Evolutionary conservation across 805 yeast genomes (phyloP).

Genomic region (Teunomyces stri): DNA sequence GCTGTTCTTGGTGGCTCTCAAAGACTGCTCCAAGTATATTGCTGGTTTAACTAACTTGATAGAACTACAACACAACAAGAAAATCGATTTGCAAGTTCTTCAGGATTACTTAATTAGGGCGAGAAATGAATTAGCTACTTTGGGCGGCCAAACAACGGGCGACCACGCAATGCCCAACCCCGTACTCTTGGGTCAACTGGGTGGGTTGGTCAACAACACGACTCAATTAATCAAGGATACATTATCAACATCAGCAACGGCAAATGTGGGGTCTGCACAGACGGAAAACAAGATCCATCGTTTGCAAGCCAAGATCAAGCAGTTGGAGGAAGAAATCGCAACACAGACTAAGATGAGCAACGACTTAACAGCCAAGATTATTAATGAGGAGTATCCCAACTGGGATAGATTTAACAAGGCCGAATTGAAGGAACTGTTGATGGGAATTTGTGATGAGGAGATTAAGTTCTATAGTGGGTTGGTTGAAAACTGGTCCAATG

Average conservation of each 20-base stretch:
- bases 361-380: constrained; percentile 44
- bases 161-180: constrained; percentile 22
- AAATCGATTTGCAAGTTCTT: constrained; percentile 84
- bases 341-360: constrained; percentile 45
- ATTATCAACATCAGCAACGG: constrained; percentile 46
- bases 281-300: constrained; percentile 44
- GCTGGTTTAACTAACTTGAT: constrained; percentile 52
- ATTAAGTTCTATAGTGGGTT: constrained; percentile 68
- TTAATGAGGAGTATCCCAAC: constrained; percentile 52
- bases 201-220: constrained; percentile 40
- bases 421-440: constrained; percentile 71
- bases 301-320: constrained; percentile 40
- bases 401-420: constrained; percentile 79
- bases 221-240: constrained; percentile 49
- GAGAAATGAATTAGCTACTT: constrained; percentile 53
- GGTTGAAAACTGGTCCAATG: constrained; percentile 67
- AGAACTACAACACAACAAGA: constrained; percentile 85
- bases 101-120: constrained; percentile 76
- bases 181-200: constrained; percentile 18
- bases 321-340: constrained; percentile 46
- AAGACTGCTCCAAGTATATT: constrained; percentile 78
- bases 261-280: constrained; percentile 39
- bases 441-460: constrained; percentile 72
- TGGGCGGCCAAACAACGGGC: constrained; percentile 17
- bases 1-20: constrained; percentile 75